Evolutionary conservation across 768 basidiomycete species (phyloP), one percentile per base, ranked within the genome.

Genomic region (Leccinum truebloodii): DNA sequence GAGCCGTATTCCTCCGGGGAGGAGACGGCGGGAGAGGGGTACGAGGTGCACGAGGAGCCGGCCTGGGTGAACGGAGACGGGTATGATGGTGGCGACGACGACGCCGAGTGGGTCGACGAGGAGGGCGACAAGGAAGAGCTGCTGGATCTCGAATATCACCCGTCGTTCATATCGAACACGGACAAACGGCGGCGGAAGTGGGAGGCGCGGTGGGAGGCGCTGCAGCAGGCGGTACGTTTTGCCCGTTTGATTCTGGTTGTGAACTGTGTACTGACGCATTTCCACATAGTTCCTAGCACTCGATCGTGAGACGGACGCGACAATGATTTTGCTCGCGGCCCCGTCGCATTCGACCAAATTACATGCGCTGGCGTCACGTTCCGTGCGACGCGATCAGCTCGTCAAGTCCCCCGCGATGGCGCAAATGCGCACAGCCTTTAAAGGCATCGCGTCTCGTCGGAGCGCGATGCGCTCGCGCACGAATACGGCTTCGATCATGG

Each of bases 301-400:
- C 32, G 90, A 92, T 74, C 81, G 89, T 49, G 88, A 92, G 71
- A 93, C 91, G 4, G 91, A 92, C 64, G 80, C 90, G 10, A 92
- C 89, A 0, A 81, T 93, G 77, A 73, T 92, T 26, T 74, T 93
- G 0, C 75, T 93, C 26, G 90, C 90, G 4, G 82, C 90, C 0
- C 91, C 90, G 0, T 85, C 89, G 2, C 90, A 92, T 68, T 79
- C 86, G 13, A 85, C 82, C 16, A 88, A 87, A 65, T 68, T 89
- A 6, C 83, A 89, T 63, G 70, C 83, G 3, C 71, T 90, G 26
- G 83, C 81, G 3, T 92, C 89, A 26, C 85, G 91, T 8, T 82
- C 87, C 1, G 81, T 92, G 52, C 85, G 88, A 22, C 82, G 89
- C 16, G 81, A 86, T 48, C 69, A 81, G 0, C 60, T 87, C 12